Evolutionary conservation across 2,329 filamentous ascomycete genomes (phyloP), one percentile per base, ranked within the genome.

Genomic region (Hymenoscyphus albidus): DNA sequence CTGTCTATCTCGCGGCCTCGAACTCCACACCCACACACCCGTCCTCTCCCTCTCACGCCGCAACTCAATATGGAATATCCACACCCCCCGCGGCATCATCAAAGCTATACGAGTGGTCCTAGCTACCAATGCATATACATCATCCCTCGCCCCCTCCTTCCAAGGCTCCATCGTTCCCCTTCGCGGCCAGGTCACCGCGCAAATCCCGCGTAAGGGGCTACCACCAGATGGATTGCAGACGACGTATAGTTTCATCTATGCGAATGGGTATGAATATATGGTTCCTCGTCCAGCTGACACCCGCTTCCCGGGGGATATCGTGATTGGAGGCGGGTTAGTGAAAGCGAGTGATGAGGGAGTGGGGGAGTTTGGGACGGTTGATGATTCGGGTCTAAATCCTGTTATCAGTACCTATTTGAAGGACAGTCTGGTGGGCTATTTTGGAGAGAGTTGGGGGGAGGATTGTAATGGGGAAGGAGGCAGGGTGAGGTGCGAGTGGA

Each of bases 221-320:
- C 72, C 67, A 35, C 61, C 61, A 2, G 58, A 68, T 39, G 67
- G 72, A 5, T 60, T 77, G 51, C 32, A 66, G 59, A 65, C 69
- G 14, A 77, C 76, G 18, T 79, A 12, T 70, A 86, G 35, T 22
- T 86, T 90, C 68, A 83, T 88, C 32, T 86, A 86, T 71, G 78
- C 79, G 1, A 75, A 77, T 31, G 85, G 87, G 0, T 89, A 87
- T 71, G 88, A 90, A 66, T 91, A 90, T 74, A 85, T 90, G 80
- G 83, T 90, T 9, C 80, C 83, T 1, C 79, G 85, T 1, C 82
- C 82, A 0, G 74, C 77, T n/a, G 80, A 79, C 0, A 78, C 79
- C 2, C 69, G 67, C 18, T 75, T 77, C 44, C 72, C 66, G 7
- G 74, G 74, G 1, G 75, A 78, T 66, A 72, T 78, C 18, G 64